Conservation (phyloP, 805 yeast species). For the Starmera quercuum region DNA sequence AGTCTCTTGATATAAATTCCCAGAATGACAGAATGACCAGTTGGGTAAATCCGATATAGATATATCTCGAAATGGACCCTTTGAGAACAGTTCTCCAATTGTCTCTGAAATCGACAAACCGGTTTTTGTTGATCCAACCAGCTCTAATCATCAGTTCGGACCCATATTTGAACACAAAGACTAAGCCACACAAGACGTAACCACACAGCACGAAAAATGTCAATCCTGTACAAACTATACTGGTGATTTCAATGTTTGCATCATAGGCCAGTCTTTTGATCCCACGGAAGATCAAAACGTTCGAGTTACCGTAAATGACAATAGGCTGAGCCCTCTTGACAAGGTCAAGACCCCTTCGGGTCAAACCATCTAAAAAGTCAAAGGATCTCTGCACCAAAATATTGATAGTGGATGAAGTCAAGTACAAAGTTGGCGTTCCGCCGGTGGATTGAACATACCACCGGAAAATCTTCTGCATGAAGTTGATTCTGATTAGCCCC, state of each 20-base stretch:
- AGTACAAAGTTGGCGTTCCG: conserved; percentile 67
- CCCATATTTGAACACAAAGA: conserved; percentile 45
- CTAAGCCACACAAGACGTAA: conserved; percentile 56
- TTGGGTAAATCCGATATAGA: conserved; percentile 82
- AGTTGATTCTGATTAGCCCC: conserved; percentile 72
- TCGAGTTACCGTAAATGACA: conserved; percentile 41
- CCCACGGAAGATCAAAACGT: conserved; percentile 73
- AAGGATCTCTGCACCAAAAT: conserved; percentile 69
- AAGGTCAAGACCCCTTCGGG: conserved; percentile 22
- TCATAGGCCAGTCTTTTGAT: conserved; percentile 75
- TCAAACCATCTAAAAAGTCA: conserved; percentile 15
- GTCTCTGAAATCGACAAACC: conserved; percentile 40
- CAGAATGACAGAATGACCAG: conserved; percentile 71
- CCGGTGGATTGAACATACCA: conserved; percentile 89
- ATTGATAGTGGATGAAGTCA: conserved; percentile 53
- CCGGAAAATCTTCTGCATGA: conserved; percentile 80
- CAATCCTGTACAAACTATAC: conserved; percentile 80
- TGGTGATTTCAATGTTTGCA: conserved; percentile 73
- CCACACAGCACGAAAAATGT: conserved; percentile 79
- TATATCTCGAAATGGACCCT: conserved; percentile 72
- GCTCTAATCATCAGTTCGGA: conserved; percentile 39
- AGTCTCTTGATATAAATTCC: conserved; percentile 78
- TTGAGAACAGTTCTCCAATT: conserved; percentile 58
- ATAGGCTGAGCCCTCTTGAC: conserved; percentile 28
- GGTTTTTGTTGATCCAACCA: conserved; percentile 42